Evolutionary conservation across 371 early-diverging fungal species (phyloP).

Genomic region (Mortierella sp.): DNA sequence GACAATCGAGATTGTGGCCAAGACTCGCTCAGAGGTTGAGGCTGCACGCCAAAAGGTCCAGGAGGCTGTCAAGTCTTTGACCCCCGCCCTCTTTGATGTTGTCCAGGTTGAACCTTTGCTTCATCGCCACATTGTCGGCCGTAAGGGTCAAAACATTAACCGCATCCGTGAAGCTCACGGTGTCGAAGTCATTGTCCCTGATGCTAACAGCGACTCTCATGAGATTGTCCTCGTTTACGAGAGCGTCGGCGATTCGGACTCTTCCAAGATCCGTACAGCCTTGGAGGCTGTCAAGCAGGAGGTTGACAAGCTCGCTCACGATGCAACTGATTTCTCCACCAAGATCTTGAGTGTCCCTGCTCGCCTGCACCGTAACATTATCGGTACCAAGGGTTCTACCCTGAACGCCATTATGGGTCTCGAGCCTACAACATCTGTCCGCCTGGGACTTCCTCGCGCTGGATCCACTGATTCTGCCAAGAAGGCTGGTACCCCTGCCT

Average conservation of each 20-base stretch:
- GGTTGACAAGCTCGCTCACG: constrained; percentile 69
- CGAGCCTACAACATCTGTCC: constrained; percentile 76
- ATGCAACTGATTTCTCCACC: constrained; percentile 78
- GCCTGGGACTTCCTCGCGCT: constrained; percentile 70
- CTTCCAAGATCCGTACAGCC: constrained; percentile 68
- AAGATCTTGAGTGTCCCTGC: constrained; percentile 73
- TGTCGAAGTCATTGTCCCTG: constrained; percentile 83
- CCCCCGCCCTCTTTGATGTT: constrained; percentile 66
- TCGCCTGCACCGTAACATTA: constrained; percentile 83
- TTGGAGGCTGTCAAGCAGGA: constrained; percentile 76
- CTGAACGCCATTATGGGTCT: constrained; percentile 73
- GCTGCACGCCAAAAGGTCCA: constrained; percentile 67
- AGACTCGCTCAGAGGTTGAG: constrained; percentile 64
- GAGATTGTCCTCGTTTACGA: constrained; percentile 83
- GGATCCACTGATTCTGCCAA: constrained; percentile 53
- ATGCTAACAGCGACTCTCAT: constrained; percentile 69
- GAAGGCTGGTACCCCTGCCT: constrained; percentile 58
- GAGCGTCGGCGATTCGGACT: constrained; percentile 58
- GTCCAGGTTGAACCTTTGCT: constrained; percentile 85
- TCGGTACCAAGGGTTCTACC: constrained; percentile 80
- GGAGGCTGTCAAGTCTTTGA: constrained; percentile 59
- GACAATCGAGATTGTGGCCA: constrained; percentile 75
- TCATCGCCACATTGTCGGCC: constrained; percentile 84
- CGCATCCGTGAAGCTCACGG: constrained; percentile 73
- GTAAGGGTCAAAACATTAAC: constrained; percentile 82